Evolutionary conservation across 2,329 filamentous ascomycete species (phyloP).

Genomic region (Endocalyx cinctus): DNA sequence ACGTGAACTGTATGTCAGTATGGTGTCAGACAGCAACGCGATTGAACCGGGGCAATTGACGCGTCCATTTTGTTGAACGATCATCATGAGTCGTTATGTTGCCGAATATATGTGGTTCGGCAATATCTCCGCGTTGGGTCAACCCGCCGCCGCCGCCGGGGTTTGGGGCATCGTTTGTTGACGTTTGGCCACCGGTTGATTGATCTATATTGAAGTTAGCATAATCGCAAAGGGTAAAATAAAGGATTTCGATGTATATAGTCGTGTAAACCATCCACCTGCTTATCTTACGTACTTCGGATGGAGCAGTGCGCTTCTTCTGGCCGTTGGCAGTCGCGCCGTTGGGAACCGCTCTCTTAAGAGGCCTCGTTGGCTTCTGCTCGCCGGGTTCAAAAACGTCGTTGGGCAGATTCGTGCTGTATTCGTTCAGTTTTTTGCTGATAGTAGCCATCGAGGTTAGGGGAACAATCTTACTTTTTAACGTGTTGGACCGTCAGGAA

Average conservation of each 20-base stretch:
- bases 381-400: constrained; percentile 87
- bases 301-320: constrained; percentile 46
- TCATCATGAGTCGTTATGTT: not conserved
- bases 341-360: constrained; percentile 43
- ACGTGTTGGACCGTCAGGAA: constrained; percentile 78
- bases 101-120: not conserved
- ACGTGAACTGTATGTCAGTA: too few relatives aligned
- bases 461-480: constrained; percentile 77
- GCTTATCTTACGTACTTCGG: constrained; percentile 29
- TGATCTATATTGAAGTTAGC: too few relatives aligned
- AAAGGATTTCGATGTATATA: too few relatives aligned
- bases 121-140: constrained; percentile 7
- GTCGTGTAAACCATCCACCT: too few relatives aligned
- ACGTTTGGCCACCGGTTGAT: constrained; percentile 31
- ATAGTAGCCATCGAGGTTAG: too few relatives aligned
- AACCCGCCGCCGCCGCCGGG: constrained; percentile 24
- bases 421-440: constrained; percentile 15
- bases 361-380: constrained; percentile 55
- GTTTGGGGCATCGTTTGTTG: constrained; percentile 22
- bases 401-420: constrained; percentile 78
- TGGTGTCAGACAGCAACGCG: too few relatives aligned
- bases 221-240: too few relatives aligned
- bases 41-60: too few relatives aligned
- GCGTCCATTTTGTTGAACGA: too few relatives aligned
- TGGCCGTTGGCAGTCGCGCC: constrained; percentile 24